Evolutionary conservation across 169 alveolate genomes (phyloP).

Genomic region (Eimeria necatrix): DNA sequence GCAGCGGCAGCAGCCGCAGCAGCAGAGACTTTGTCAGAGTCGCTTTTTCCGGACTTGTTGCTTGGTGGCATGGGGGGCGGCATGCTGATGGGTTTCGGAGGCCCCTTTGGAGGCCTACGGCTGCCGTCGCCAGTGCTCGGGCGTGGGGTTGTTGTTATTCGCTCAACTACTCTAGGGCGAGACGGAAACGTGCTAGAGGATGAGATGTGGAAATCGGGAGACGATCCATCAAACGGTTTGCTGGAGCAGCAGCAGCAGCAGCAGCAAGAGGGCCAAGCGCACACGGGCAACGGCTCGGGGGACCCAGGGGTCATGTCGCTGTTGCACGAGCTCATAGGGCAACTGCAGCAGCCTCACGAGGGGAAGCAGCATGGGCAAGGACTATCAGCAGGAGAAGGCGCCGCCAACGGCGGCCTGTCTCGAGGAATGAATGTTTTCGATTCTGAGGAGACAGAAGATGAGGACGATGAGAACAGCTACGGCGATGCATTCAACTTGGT

Average conservation of each 20-base stretch:
- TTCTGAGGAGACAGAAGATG: not conserved
- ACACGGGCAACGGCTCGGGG: not conserved
- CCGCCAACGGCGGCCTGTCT: not conserved
- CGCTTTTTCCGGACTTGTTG: not conserved
- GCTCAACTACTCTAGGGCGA: not conserved
- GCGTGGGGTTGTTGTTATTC: slow-evolving; percentile 23
- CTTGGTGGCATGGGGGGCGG: slow-evolving; percentile 47
- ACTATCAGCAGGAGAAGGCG: not conserved
- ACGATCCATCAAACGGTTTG: not conserved
- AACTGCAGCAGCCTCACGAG: not conserved
- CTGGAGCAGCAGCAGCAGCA: not conserved
- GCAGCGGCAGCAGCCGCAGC: slow-evolving; percentile 45
- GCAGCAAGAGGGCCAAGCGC: not conserved
- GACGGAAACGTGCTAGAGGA: slow-evolving; percentile 23
- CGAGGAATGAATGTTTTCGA: not conserved
- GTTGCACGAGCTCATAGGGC: not conserved
- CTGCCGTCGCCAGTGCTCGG: slow-evolving; percentile 24
- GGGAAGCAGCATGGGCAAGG: not conserved
- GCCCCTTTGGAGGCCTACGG: slow-evolving; percentile 10
- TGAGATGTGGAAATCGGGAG: not conserved
- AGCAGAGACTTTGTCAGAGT: not conserved
- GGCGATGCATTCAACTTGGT: no score
- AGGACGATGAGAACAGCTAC: not conserved
- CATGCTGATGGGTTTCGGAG: slow-evolving; percentile 21
- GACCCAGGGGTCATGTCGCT: not conserved